Percentiles rank a stretch among this genome's conserved stretches.
phyloP scores from a whole-genome alignment of 176 grass and related monocot genomes.

The Themeda triandra region DNA sequence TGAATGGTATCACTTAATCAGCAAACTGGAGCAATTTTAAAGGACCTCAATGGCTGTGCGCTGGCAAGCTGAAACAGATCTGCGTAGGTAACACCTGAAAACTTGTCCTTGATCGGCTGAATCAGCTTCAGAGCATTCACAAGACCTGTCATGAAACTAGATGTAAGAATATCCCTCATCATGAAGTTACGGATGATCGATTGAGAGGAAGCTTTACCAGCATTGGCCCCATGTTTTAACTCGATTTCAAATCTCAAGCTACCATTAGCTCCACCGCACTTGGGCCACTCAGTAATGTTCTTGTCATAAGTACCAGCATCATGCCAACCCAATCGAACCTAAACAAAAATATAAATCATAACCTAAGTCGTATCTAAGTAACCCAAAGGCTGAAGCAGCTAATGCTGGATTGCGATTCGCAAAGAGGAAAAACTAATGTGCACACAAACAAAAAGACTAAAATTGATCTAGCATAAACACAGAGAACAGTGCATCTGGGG shows the following conservation, averaged over 20 bases:
- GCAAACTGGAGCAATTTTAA: neutral
- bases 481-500: neutral
- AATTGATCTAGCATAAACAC: neutral
- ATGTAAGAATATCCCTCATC: neutral
- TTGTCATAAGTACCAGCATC: conserved; percentile 85
- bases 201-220: conserved; percentile 48
- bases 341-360: conserved; percentile 20
- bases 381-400: neutral
- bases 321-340: conserved; percentile 92
- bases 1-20: neutral
- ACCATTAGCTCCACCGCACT: conserved; percentile 79
- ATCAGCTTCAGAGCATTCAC: conserved; percentile 84
- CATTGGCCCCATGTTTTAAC: conserved; percentile 78
- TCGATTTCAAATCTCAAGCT: conserved; percentile 87
- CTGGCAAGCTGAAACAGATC: conserved; percentile 96
- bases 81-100: conserved; percentile 66
- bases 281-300: conserved; percentile 77
- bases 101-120: conserved; percentile 82
- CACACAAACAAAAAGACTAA: neutral
- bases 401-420: neutral
- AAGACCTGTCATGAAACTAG: conserved; percentile 42
- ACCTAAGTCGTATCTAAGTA: neutral
- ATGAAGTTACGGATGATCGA: neutral
- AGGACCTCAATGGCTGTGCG: conserved; percentile 83
- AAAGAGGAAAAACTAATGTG: neutral